A percentile compares a stretch with the other conserved stretches of the same genome.
Evolutionary conservation across 345 rosid species (phyloP).

Genomic region (Anastatica hierochuntica): DNA sequence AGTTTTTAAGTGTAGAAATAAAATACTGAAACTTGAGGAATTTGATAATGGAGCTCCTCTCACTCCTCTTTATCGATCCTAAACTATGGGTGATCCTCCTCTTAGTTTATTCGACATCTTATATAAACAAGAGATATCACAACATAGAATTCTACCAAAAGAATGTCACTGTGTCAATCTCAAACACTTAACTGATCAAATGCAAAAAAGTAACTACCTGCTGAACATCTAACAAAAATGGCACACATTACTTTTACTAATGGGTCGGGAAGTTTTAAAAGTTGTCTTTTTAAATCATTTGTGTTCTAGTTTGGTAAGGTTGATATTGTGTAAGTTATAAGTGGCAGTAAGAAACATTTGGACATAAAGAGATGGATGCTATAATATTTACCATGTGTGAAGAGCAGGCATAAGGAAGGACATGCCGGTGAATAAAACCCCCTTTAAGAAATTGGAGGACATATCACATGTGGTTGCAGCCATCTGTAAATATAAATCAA

Average conservation of each 20-base stretch:
- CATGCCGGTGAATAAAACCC: conserved; percentile 39
- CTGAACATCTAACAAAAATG: too few relatives aligned
- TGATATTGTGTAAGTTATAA: too few relatives aligned
- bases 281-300: neutral
- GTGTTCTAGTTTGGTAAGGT: too few relatives aligned
- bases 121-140: too few relatives aligned
- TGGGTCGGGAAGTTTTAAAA: neutral
- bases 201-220: too few relatives aligned
- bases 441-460: conserved; percentile 36
- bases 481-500: conserved; percentile 28
- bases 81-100: too few relatives aligned
- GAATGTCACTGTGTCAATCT: neutral
- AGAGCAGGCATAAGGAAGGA: conserved; percentile 33
- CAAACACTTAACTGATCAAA: neutral
- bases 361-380: conserved; percentile 1
- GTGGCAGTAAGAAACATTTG: neutral
- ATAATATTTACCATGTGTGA: conserved; percentile 42
- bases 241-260: too few relatives aligned
- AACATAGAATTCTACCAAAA: neutral
- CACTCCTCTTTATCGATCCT: too few relatives aligned
- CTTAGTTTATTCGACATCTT: too few relatives aligned
- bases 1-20: too few relatives aligned
- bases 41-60: too few relatives aligned
- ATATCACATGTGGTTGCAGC: conserved; percentile 31
- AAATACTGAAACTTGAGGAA: too few relatives aligned